Evolutionary conservation across 768 basidiomycete genomes (phyloP), one percentile per base, ranked within the genome.

Genomic region (Asterophora lycoperdoides): DNA sequence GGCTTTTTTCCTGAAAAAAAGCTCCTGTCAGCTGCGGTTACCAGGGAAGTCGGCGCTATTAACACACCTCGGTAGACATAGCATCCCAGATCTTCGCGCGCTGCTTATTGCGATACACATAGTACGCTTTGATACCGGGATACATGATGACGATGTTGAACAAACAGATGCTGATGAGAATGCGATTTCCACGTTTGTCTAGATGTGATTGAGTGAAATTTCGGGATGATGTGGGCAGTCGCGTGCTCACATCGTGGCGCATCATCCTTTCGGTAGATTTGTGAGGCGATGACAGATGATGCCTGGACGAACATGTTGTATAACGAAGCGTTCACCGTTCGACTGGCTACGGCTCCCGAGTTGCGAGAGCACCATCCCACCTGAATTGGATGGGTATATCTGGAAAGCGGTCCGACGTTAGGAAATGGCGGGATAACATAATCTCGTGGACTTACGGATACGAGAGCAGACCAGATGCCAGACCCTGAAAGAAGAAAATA

Each of bases 331-430:
- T 78, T 80, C 41, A 81, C 79, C 0, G 80, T 81, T 10, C 80
- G 68, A 49, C 77, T 78, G 6, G 80, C 78, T 9, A 83, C 81
- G 2, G 72, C 78, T 26, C 80, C 80, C 0, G 79, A 68, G 49
- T 83, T 82, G 23, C 79, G 74, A 11, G 80, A 81, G 54, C 77
- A 78, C 80, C 78, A 82, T 17, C 64, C 78, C 8, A 80, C 76
- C 63, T 79, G 75, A 33, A 79, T 76, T 2, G 77, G 73, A 53
- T 78, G 77, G 11, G 72, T 72, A 51, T 75, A 75, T 20, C 69
- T 71, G 43, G 41, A 29, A 51, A 42, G 23, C 23, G 23, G 23
- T 23, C 6, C 23, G 23, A 23, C 23, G 17, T 57, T 41, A 32
- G 30, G 30, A 32, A n/a, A 32, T 32, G 2, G 8, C 30, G 9